These are phyloP conservation scores for Blastobotrys proliferans DNA, from an alignment of 1,139 yeast genomes.

Conservation along the genomic window DNA sequence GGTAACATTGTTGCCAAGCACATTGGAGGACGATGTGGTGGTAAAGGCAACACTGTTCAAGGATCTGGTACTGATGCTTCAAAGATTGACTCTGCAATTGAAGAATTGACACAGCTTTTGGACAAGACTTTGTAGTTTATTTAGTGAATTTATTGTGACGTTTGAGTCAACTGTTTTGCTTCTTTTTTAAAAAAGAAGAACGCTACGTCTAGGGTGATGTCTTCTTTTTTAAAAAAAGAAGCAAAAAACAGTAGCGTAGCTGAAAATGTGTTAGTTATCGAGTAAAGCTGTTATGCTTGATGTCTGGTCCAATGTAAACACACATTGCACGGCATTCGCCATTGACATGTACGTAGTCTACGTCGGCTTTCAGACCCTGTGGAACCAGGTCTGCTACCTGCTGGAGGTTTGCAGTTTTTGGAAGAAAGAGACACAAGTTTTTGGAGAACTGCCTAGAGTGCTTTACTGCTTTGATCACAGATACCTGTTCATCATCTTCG, in stretches of 20 bases:
- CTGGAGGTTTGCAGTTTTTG: conserved; percentile 58
- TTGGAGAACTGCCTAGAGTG: conserved; percentile 47
- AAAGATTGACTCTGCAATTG: conserved; percentile 69
- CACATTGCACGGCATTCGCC: conserved; percentile 23
- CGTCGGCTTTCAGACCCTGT: conserved; percentile 10
- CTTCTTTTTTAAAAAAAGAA: too few relatives aligned
- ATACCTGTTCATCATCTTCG: conserved; percentile 21
- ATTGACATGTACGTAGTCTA: conserved; percentile 20
- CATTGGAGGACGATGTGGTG: conserved; percentile 98
- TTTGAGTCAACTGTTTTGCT: too few relatives aligned
- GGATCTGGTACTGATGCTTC: conserved; percentile 88
- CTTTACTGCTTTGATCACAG: conserved; percentile 28
- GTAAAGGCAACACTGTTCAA: conserved; percentile 93
- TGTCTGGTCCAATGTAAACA: conserved; percentile 20
- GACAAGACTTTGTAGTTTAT: conserved; percentile 18
- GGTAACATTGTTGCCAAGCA: conserved; percentile 65
- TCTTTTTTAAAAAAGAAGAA: too few relatives aligned
- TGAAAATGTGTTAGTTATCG: too few relatives aligned
- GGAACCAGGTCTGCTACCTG: conserved; percentile 37
- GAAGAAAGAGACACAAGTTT: conserved; percentile 70
- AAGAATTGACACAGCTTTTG: conserved; percentile 57
- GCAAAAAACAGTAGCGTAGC: too few relatives aligned
- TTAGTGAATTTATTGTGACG: conserved; percentile 26
- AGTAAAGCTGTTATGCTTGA: conserved; percentile 6
- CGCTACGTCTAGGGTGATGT: too few relatives aligned